Percentiles rank a stretch among this genome's conserved stretches.
Evolutionary conservation across 202 grass and related monocot genomes (phyloP).

Genomic region (Eragrostis tef): DNA sequence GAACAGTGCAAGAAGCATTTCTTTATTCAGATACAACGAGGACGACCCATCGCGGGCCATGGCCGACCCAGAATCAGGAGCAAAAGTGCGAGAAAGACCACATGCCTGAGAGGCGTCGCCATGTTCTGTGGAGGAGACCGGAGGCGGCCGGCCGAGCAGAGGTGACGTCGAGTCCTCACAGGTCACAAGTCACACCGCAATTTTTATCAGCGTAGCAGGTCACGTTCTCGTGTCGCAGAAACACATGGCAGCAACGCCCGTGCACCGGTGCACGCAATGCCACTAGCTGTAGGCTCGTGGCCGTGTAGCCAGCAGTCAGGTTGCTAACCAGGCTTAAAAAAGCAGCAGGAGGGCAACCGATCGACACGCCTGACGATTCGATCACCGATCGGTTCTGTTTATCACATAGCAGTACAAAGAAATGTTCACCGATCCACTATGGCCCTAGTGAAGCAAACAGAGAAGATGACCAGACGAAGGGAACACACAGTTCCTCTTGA

Average conservation of each 20-base stretch:
- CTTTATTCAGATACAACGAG: not conserved
- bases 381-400: not conserved
- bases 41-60: not conserved
- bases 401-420: not conserved
- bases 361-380: not conserved
- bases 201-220: not conserved
- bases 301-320: not conserved
- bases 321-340: no score
- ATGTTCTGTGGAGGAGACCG: slow-evolving; percentile 36
- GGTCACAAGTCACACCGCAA: not conserved
- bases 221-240: slow-evolving; percentile 4
- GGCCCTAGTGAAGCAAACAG: not conserved
- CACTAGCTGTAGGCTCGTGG: not conserved
- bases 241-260: not conserved
- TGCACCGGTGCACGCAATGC: not conserved
- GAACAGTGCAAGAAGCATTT: not conserved
- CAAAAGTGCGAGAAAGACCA: not conserved
- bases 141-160: not conserved
- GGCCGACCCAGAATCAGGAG: not conserved
- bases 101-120: not conserved
- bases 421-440: not conserved
- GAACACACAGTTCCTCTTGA: not conserved
- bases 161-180: not conserved
- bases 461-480: not conserved
- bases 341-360: not conserved